These are phyloP conservation scores for Aspergillus pseudotamarii DNA, from an alignment of 2,329 filamentous ascomycete species.

Conservation along the genomic window DNA sequence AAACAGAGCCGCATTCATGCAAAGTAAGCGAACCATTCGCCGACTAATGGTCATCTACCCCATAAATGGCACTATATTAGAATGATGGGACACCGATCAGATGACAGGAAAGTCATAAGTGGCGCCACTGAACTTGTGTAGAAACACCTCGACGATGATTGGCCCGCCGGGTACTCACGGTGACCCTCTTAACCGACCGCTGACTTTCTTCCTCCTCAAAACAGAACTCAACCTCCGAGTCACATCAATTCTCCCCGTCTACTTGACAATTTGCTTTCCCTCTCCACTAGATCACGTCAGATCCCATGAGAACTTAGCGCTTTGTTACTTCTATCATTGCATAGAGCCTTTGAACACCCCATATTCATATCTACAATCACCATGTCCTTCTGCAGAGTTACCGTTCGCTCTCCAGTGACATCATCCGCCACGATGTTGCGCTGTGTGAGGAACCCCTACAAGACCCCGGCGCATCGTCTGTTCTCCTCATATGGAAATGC, in stretches of 20 bases:
- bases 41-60: not conserved
- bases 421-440: slow-evolving; percentile 49
- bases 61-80: not conserved
- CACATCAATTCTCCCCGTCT: slow-evolving; percentile 8
- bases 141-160: slow-evolving; percentile 45
- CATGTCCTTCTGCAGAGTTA: slow-evolving; percentile 45
- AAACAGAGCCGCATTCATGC: not conserved
- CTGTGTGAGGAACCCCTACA: slow-evolving; percentile 40
- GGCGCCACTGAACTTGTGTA: slow-evolving; percentile 37
- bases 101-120: slow-evolving; percentile 17
- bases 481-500: slow-evolving; percentile 52
- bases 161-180: slow-evolving; percentile 29
- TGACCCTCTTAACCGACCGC: slow-evolving; percentile 29
- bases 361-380: slow-evolving; percentile 15
- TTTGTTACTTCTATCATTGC: slow-evolving; percentile 14
- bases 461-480: slow-evolving; percentile 45
- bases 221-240: slow-evolving; percentile 20
- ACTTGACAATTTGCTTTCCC: slow-evolving; percentile 10
- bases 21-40: not conserved
- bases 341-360: slow-evolving; percentile 18
- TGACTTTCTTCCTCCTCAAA: slow-evolving; percentile 25
- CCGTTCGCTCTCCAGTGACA: slow-evolving; percentile 46
- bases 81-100: slow-evolving; percentile 2
- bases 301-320: slow-evolving; percentile 8
- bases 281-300: slow-evolving; percentile 5